Evolutionary conservation across 352 stramenopile species (phyloP), one percentile per base, ranked within the genome.

Genomic region (Phytophthora tubulina): DNA sequence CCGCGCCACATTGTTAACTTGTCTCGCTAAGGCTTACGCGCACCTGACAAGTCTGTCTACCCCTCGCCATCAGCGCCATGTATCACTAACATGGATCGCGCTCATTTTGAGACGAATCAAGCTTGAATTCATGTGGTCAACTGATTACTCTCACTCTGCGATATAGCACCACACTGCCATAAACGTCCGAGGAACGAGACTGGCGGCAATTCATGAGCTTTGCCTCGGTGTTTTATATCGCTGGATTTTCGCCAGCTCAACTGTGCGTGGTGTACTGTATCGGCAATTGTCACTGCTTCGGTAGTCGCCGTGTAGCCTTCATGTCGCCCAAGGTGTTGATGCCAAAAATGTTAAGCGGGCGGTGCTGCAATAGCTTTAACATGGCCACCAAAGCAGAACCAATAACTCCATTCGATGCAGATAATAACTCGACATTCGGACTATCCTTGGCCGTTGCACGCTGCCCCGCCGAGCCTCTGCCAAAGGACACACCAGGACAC

Each of bases 241-340:
- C 59, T 67, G 59, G 59, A 67, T 67, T 67, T 52, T 67, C 52
- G 13, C 21, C 31, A 50, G 6, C 44, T 50, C 44, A 30, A 7
- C n/a, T 45, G 39, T 21, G 21, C 21, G 21, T 21, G 21, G 21
- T 21, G 0, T 21, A 21, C 21, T 21, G 21, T 21, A 21, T 21
- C 21, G 21, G 21, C 21, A 41, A 42, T 32, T 63, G 42, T 55
- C 56, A 33, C 36, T 52, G 30, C 59, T 59, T 67, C 59, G 48
- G 31, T 67, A 67, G 59, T 67, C 59, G 59, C 32, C 30, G 33
- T 10, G 21, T 21, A 21, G 21, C 21, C 21, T 32, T 21, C 57
- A 56, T 57, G 45, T 66, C 45, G 35, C 58, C 21, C 44, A 13
- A 13, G 21, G 21, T 13, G 45, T 66, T 66, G 58, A 57, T 66